Evolutionary conservation across 2,329 filamentous ascomycete species (phyloP).

Genomic region (Neopestalotiopsis sp.): DNA sequence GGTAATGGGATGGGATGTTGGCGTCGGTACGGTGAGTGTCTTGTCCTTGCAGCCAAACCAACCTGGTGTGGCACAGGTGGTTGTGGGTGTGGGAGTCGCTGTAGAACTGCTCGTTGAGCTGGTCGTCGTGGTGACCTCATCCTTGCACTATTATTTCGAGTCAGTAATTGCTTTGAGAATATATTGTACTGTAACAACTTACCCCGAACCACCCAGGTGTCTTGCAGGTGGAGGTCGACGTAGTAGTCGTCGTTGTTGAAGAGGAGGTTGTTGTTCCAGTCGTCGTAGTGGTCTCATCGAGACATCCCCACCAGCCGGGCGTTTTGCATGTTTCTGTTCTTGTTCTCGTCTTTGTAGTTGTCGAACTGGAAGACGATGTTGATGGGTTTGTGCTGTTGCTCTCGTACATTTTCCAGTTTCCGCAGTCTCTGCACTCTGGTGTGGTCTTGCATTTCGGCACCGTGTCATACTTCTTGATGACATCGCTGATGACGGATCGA

Average conservation of each 20-base stretch:
- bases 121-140: slow-evolving; percentile 18
- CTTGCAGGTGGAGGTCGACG: slow-evolving; percentile 59
- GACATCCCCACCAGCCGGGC: slow-evolving; percentile 81
- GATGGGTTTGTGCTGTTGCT: slow-evolving; percentile 87
- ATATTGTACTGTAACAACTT: background rate
- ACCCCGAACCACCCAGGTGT: slow-evolving; percentile 58
- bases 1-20: slow-evolving; percentile 19
- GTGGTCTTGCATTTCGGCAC: slow-evolving; percentile 80
- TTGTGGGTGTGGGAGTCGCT: slow-evolving; percentile 21
- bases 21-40: slow-evolving; percentile 5
- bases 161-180: slow-evolving; percentile 30
- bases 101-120: slow-evolving; percentile 33
- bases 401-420: slow-evolving; percentile 91
- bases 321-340: slow-evolving; percentile 88
- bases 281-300: slow-evolving; percentile 66
- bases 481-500: slow-evolving; percentile 82
- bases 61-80: slow-evolving; percentile 30
- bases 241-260: slow-evolving; percentile 51
- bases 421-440: slow-evolving; percentile 85
- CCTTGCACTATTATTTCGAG: slow-evolving; percentile 29
- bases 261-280: slow-evolving; percentile 48
- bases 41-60: slow-evolving; percentile 28
- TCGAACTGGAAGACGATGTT: slow-evolving; percentile 58
- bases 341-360: slow-evolving; percentile 65
- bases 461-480: slow-evolving; percentile 80